Conservation (phyloP, 441 rosid species). For the Daphne laureola region DNA sequence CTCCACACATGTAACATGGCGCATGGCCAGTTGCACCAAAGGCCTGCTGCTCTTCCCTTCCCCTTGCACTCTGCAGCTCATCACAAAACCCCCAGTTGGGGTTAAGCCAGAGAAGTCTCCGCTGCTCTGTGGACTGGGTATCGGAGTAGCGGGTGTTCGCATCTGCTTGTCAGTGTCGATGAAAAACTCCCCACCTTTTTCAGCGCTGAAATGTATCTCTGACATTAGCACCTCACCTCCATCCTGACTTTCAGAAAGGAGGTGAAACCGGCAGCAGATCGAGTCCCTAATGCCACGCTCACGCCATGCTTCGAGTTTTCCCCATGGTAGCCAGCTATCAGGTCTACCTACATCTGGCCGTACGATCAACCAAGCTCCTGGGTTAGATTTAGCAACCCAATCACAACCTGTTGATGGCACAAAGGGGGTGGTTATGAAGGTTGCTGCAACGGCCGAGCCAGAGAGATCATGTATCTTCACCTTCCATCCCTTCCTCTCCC, state of each 20-base stretch:
- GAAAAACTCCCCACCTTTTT: constrained; percentile 89
- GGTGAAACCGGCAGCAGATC: constrained; percentile 77
- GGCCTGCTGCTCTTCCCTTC: constrained; percentile 90
- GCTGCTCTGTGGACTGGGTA: constrained; percentile 91
- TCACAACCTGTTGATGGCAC: constrained; percentile 95
- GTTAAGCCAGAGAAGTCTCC: constrained; percentile 80
- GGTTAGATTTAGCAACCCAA: constrained; percentile 93
- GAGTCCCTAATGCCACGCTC: constrained; percentile 90
- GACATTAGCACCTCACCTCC: constrained; percentile 80
- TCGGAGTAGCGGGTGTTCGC: constrained; percentile 52
- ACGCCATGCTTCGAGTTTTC: constrained; percentile 95
- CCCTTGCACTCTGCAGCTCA: constrained; percentile 90
- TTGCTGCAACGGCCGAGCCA: constrained; percentile 92
- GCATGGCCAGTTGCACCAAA: constrained; percentile 73
- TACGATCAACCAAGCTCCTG: constrained; percentile 93
- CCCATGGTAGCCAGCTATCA: constrained; percentile 98
- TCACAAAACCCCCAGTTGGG: constrained; percentile 60
- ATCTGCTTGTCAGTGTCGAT: constrained; percentile 77
- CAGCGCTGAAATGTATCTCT: constrained; percentile 72
- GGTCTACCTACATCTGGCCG: constrained; percentile 72
- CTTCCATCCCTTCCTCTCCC: constrained; percentile 93
- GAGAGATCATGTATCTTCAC: constrained; percentile 98
- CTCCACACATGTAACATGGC: constrained; percentile 88
- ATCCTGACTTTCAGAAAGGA: constrained; percentile 70
- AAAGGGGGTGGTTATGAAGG: constrained; percentile 97